Base-by-base conservation (phyloP, 169 alveolate species). In the Babesia sp. region DNA sequence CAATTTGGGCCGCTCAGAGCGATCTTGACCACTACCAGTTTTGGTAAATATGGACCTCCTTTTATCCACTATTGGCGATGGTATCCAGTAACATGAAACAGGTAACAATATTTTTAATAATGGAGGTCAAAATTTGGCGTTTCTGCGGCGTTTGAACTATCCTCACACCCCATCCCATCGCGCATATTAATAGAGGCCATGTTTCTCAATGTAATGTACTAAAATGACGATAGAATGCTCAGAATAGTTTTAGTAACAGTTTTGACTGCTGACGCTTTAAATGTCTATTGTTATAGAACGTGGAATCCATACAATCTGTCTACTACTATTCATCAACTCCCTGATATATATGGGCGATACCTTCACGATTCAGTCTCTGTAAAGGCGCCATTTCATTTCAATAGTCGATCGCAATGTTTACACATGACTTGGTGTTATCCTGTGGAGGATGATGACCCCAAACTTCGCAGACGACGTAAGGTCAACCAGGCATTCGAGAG, bases 401-500 rank as follows among this genome's bases (percentile, higher is more conserved):
- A 45, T 26, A 50, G 37, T 16, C 34, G 63, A 4, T 7, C 50
- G 11, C 45, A 24, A 3, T 12, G 16, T 6, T 56, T 70, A 18
- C 24, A 48, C 28, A 85, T 83, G 90, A 83, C 68, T 0, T 86
- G 92, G 92, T 89, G 84, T 42, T 86, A 86, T 55, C 92, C 92
- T 16, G 37, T 86, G 0, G 51, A 58, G 33, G 92, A 80, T 20
- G 92, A 86, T 51, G 75, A 54, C 6, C 92, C 92, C 4, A 42
- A 68, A 20, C 77, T 75, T 11, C 44, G 48, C 9, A 61, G 83
- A 6, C 69, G 92, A 18, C 51, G 83, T 11, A 77, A 85, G 36
- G 44, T 86, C 22, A 68, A 86, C 50, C 90, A 63, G 28, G 84
- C 84, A 0, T 77, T 70, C 64, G 92, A 86, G 46, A 48, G 85